Evolutionary conservation across 176 grass and related monocot genomes (phyloP), one percentile per base, ranked within the genome.

Genomic region (Lolium perenne): DNA sequence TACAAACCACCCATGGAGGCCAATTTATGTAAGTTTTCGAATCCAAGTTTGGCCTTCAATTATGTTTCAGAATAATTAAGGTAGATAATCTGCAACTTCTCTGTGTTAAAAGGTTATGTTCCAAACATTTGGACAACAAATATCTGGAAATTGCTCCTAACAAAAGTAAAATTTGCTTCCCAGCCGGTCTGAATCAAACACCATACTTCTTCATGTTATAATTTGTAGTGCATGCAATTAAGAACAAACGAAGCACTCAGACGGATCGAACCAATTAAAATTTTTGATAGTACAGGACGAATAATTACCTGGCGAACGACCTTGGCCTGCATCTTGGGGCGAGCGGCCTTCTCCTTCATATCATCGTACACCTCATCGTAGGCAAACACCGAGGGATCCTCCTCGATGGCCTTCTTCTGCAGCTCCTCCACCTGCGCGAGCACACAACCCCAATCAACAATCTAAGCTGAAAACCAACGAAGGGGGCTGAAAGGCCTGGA

Each of bases 291-390:
- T 46, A 21, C 57, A 56, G 21, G 63, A 82, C 8, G 51, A 51
- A 61, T 43, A 40, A 26, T 76, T 61, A 95, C 93, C 94, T 96
- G 86, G 71, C 94, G 90, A 51, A 94, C 90, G 2, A 85, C 82
- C 67, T 82, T 81, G 38, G 84, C 93, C 79, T 98, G 92, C 48
- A 91, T 92, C 84, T 98, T 98, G 48, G 97, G 97, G 56, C 87
- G 87, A 46, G 84, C 88, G 10, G 89, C 77, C 81, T 96, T 92
- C 88, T 96, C 90, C 80, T 98, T 98, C 97, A 96, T 98, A 15
- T 92, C 92, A 43, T 98, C 94, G 40, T 95, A 98, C 26, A 95
- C 90, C 23, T 92, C 96, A 26, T 98, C 96, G 32, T 98, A 98
- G 46, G 94, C 90, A 59, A 94, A 94, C 10, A 98, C 94, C 18